phyloP scores from a whole-genome alignment of 2,329 filamentous ascomycete genomes.

The Dryadomyces sulphureus region DNA sequence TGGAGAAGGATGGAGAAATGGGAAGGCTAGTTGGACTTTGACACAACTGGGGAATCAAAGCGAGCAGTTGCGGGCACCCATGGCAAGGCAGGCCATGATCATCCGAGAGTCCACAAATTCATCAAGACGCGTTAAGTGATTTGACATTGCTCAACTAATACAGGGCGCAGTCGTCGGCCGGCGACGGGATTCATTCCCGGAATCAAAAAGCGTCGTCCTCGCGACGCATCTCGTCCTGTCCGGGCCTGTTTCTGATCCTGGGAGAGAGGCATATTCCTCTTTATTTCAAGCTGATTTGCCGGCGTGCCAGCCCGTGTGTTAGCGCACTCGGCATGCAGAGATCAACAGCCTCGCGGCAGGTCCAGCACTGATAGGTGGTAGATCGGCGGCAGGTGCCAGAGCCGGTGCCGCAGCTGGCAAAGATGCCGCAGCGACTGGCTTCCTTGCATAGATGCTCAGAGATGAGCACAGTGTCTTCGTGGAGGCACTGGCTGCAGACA shows the following conservation, averaged over 20 bases:
- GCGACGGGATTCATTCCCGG: no score
- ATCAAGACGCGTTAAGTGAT: no score
- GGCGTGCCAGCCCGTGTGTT: not conserved
- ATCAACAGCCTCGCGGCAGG: slow-evolving; percentile 18
- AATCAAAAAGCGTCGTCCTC: no score
- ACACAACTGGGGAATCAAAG: no score
- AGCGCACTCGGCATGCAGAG: not conserved
- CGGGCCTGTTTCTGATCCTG: no score
- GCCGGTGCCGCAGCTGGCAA: slow-evolving; percentile 23
- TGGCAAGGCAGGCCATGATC: no score
- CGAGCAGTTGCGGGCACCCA: no score
- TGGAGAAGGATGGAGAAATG: no score
- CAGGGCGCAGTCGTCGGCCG: no score
- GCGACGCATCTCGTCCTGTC: not conserved
- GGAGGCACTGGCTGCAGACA: slow-evolving; percentile 20
- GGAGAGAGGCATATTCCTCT: not conserved
- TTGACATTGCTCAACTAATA: no score
- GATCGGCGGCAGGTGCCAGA: slow-evolving; percentile 16
- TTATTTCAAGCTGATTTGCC: slow-evolving; percentile 5
- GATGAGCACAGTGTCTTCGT: slow-evolving; percentile 25
- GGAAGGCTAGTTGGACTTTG: no score
- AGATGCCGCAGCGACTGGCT: slow-evolving; percentile 19
- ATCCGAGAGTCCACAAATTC: no score
- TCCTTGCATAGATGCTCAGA: slow-evolving; percentile 22
- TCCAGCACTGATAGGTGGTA: slow-evolving; percentile 22